phyloP scores from a whole-genome alignment of 179 eudicot genomes.

The Corrigiola litoralis region DNA sequence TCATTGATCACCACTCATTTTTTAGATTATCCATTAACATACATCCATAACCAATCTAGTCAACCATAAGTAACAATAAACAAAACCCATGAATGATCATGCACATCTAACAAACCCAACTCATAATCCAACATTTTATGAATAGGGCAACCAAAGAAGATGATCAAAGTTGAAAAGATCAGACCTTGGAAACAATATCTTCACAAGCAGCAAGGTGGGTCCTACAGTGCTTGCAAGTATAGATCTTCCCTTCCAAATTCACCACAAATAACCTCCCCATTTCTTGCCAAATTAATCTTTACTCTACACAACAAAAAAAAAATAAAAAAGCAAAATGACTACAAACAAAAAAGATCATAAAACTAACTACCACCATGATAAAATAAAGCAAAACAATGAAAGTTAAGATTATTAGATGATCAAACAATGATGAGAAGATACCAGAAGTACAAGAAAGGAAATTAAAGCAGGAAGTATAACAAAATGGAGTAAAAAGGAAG shows the following conservation, averaged over 20 bases:
- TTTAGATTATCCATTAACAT: background rate
- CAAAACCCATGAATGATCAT: constrained; percentile 13
- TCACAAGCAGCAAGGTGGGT: constrained; percentile 68
- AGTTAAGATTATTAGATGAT: constrained; percentile 3
- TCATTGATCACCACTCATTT: background rate
- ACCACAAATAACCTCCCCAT: constrained; percentile 85
- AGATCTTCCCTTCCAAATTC: constrained; percentile 72
- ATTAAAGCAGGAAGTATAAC: background rate
- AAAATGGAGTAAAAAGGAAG: background rate
- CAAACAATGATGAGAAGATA: background rate
- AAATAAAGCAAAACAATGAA: background rate
- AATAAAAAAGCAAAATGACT: background rate
- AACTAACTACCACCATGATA: background rate
- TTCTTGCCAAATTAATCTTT: constrained; percentile 4
- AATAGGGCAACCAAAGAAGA: background rate
- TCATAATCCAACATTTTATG: constrained; percentile 7
- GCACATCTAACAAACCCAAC: constrained; percentile 9
- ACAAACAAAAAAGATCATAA: background rate
- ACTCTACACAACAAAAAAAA: constrained; percentile 4
- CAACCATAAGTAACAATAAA: constrained; percentile 4
- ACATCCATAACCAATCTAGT: background rate
- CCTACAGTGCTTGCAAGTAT: constrained; percentile 77
- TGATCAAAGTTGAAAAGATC: background rate
- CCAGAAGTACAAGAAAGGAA: constrained; percentile 19
- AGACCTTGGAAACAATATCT: constrained; percentile 83